These are phyloP conservation scores for Isatis lusitanica DNA, from an alignment of 441 rosid genomes.

Conservation along the genomic window DNA sequence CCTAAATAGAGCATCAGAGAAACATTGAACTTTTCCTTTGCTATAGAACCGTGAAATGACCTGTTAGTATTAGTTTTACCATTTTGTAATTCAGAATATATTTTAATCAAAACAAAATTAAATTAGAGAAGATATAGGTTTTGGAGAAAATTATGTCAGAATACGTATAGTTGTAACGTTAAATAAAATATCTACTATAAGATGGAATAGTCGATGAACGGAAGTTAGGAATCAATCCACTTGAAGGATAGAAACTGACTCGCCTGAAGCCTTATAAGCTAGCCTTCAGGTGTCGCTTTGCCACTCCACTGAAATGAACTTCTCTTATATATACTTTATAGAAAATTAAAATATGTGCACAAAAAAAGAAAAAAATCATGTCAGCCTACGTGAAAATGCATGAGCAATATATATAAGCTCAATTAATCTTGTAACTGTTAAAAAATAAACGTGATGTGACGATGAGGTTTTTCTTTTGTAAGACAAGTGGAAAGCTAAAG, in stretches of 20 bases:
- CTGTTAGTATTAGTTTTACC: neutral
- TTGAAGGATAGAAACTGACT: no score
- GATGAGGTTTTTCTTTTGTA: neutral
- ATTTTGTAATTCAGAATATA: no score
- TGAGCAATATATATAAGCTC: neutral
- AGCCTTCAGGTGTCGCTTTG: no score
- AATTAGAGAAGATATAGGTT: no score
- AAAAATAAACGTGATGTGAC: neutral
- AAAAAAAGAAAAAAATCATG: neutral
- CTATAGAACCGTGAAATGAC: neutral
- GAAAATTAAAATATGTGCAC: neutral
- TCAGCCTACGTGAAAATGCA: conserved; percentile 21
- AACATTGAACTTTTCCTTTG: neutral
- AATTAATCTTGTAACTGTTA: neutral
- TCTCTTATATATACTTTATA: neutral
- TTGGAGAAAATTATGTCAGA: no score
- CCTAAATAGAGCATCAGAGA: neutral
- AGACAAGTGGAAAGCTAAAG: conserved; percentile 9
- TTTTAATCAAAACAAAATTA: no score
- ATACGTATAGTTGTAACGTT: no score
- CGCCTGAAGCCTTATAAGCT: no score
- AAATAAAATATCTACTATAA: no score
- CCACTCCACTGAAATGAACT: neutral
- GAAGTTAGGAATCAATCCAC: no score
- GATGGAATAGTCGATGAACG: no score